phyloP scores from a whole-genome alignment of 148 eudicot species.

The Chenopodium berlandieri region DNA sequence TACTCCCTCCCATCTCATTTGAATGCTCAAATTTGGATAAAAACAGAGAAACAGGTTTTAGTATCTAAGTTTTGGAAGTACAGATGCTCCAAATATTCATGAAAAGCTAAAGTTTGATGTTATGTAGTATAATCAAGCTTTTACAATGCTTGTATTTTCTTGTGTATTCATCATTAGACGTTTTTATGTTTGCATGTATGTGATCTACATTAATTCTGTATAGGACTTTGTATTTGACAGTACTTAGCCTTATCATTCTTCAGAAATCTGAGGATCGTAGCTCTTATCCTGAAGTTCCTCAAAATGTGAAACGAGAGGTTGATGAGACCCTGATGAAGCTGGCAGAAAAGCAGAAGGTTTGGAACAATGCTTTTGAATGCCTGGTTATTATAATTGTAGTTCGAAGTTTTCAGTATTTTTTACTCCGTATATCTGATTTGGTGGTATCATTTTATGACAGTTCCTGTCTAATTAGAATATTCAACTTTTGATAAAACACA shows the following conservation, averaged over 20 bases:
- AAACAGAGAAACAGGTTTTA: background rate
- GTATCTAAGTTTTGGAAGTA: background rate
- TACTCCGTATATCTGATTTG: background rate
- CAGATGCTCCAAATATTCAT: background rate
- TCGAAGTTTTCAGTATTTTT: background rate
- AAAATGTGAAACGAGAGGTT: background rate
- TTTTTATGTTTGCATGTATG: background rate
- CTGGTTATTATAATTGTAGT: background rate
- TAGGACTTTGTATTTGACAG: background rate
- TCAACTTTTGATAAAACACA: too few relatives aligned
- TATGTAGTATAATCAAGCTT: background rate
- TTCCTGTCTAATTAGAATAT: background rate
- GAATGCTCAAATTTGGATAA: background rate
- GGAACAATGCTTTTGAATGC: background rate
- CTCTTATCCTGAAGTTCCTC: background rate
- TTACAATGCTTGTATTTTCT: too few relatives aligned
- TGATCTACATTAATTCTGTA: background rate
- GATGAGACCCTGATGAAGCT: constrained; percentile 3
- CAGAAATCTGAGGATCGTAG: background rate
- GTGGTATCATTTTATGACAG: background rate
- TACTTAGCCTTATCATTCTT: background rate
- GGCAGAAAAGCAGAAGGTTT: background rate
- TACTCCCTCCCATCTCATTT: background rate
- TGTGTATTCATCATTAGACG: too few relatives aligned
- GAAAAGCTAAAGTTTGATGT: background rate